phyloP scores from a whole-genome alignment of 2,329 filamentous ascomycete species.

The Paraphoma sp. region DNA sequence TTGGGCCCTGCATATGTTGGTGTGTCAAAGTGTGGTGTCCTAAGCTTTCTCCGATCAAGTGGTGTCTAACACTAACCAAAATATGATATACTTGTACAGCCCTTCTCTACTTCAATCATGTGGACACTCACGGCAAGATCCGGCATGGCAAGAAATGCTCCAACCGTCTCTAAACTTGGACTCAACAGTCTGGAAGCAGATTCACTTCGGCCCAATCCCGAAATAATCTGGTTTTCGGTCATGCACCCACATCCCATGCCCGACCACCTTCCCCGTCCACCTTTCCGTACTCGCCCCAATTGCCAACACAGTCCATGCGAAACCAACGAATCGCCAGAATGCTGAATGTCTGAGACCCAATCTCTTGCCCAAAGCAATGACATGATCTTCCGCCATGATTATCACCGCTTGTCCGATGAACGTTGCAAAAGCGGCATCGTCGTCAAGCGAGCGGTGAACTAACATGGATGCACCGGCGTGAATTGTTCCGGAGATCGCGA shows the following conservation, averaged over 20 bases:
- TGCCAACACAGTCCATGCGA: conserved; percentile 26
- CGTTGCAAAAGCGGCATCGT: conserved; percentile 18
- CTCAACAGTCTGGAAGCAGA: too few relatives aligned
- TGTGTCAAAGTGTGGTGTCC: too few relatives aligned
- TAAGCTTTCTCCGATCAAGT: too few relatives aligned
- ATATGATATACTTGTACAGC: too few relatives aligned
- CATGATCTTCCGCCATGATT: conserved; percentile 40
- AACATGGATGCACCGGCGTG: conserved; percentile 29
- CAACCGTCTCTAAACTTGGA: too few relatives aligned
- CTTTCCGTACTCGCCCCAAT: conserved; percentile 18
- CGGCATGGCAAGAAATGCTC: too few relatives aligned
- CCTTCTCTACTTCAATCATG: too few relatives aligned
- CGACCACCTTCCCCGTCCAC: conserved; percentile 9
- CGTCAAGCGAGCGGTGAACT: conserved; percentile 13
- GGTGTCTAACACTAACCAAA: too few relatives aligned
- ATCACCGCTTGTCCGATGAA: conserved; percentile 33
- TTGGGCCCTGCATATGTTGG: too few relatives aligned
- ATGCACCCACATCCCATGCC: conserved; percentile 31
- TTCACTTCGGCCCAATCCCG: conserved; percentile 23
- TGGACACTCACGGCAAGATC: too few relatives aligned
- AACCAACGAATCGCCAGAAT: conserved; percentile 28
- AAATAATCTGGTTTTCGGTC: conserved; percentile 22
- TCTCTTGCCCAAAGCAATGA: conserved; percentile 28
- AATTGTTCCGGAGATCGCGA: conserved; percentile 23
- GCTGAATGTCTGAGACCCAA: conserved; percentile 19